Evolutionary conservation across 2,329 filamentous ascomycete genomes (phyloP), one percentile per base, ranked within the genome.

Genomic region (Penicillium sp.): DNA sequence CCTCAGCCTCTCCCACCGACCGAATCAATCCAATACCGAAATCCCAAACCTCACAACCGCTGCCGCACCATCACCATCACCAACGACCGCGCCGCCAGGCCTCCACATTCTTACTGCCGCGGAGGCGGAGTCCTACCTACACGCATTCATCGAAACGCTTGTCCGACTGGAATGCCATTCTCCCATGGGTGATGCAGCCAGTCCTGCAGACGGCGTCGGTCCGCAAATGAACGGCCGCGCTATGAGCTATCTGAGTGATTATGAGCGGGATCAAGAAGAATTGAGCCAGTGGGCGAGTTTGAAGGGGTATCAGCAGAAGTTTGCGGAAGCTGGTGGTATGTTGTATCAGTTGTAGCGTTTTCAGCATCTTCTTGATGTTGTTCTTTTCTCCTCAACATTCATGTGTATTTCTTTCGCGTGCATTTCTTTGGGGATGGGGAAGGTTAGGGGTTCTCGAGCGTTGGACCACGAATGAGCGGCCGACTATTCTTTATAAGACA

Each of bases 221-320:
- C 58, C 71, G 70, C 17, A 75, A 36, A 67, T 59, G 6, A 65
- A 69, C 19, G 64, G 68, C 2, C 66, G 68, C 29, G 62, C 70
- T 8, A 75, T 74, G 73, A 75, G 72, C 41, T 75, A 76, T 58
- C 35, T 72, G 3, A 73, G 70, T 41, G 68, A 74, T 44, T 66
- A 81, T 21, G 81, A 89, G 61, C 85, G 87, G 39, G 90, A 94
- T 65, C 89, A 93, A 67, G 84, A 88, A 52, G 90, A 94, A 73
- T 74, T 94, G 64, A 81, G 85, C 21, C 82, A 86, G 58, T 96
- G 91, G 91, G 88, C 89, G 0, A 90, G 89, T 70, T 75, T 96
- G 62, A 82, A 89, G 58, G 89, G 93, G 52, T 89, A 90, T 63
- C 91, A 96, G 74, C 75, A 87, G 61, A 86, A 87, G 56, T 90